These are phyloP conservation scores for Trypanosoma grayi DNA, from an alignment of 208 protist species.

Conservation along the genomic window DNA sequence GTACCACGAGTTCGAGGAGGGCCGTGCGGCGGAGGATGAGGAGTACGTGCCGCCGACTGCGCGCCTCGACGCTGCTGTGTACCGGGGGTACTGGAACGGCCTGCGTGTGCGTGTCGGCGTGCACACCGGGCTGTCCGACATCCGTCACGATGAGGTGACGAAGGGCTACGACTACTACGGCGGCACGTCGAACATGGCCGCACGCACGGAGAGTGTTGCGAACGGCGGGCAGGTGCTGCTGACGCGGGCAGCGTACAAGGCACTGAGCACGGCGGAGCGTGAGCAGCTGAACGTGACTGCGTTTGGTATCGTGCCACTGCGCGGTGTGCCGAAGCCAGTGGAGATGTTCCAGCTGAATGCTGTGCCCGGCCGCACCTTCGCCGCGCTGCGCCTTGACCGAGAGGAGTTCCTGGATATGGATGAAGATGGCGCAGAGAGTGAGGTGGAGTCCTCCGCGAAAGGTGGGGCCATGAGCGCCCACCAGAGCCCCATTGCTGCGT, in stretches of 20 bases:
- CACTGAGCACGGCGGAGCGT: constrained; percentile 34
- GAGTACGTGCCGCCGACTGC: constrained; percentile 29
- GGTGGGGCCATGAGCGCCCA: constrained; percentile 25
- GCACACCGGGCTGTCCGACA: constrained; percentile 67
- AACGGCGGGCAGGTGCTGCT: constrained; percentile 74
- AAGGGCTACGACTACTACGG: constrained; percentile 86
- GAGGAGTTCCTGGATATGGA: constrained; percentile 32
- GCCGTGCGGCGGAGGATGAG: constrained; percentile 16
- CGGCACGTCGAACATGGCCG: constrained; percentile 72
- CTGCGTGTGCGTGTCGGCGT: constrained; percentile 58
- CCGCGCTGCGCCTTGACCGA: constrained; percentile 45
- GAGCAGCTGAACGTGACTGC: constrained; percentile 14
- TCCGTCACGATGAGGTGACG: constrained; percentile 52
- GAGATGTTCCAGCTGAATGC: constrained; percentile 63
- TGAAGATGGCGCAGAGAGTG: constrained; percentile 9
- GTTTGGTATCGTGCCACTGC: constrained; percentile 42
- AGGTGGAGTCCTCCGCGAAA: constrained; percentile 15
- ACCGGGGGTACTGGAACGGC: constrained; percentile 36
- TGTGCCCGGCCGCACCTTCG: constrained; percentile 40
- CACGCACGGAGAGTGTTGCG: constrained; percentile 71
- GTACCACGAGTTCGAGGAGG: constrained; percentile 50
- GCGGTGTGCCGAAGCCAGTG: constrained; percentile 51
- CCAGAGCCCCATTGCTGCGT: constrained; percentile 18
- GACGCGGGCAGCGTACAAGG: constrained; percentile 41
- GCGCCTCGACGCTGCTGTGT: constrained; percentile 32